These are phyloP conservation scores for Rosa chinensis DNA, from an alignment of 306 rosid genomes.

Conservation along the genomic window DNA sequence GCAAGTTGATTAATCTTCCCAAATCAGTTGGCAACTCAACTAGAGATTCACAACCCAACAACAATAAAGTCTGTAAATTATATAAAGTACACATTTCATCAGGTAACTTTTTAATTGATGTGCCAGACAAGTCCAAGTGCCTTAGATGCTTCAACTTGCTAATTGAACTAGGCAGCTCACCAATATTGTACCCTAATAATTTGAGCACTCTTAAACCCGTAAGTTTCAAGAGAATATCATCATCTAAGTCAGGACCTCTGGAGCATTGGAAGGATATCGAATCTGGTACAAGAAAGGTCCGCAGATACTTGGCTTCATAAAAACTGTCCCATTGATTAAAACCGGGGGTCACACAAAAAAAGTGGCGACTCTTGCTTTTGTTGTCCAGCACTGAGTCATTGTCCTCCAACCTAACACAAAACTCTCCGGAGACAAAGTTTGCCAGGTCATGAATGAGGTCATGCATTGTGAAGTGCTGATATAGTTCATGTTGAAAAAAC, in stretches of 20 bases:
- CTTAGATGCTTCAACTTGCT: neutral
- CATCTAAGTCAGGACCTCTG: neutral
- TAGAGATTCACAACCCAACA: neutral
- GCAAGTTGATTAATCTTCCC: slow-evolving; percentile 6
- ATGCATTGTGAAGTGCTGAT: neutral
- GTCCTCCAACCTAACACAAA: neutral
- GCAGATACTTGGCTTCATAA: neutral
- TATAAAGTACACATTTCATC: neutral
- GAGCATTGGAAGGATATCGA: too few relatives aligned
- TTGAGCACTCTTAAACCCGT: neutral
- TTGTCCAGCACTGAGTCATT: neutral
- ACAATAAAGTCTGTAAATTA: slow-evolving; percentile 13
- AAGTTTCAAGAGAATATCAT: neutral
- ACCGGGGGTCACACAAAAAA: neutral
- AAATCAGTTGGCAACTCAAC: neutral
- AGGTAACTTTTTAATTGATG: slow-evolving; percentile 5
- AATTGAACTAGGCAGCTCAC: neutral
- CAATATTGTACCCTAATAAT: neutral
- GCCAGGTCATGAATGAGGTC: neutral
- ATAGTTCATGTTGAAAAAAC: slow-evolving; percentile 4
- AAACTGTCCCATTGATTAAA: neutral
- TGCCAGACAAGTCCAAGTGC: neutral
- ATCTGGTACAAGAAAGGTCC: neutral
- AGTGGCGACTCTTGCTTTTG: neutral
- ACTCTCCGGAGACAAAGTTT: neutral